A percentile compares a stretch with the other conserved stretches of the same genome.
Conservation (phyloP, 805 yeast species). For the Metschnikowia vanudenii region DNA sequence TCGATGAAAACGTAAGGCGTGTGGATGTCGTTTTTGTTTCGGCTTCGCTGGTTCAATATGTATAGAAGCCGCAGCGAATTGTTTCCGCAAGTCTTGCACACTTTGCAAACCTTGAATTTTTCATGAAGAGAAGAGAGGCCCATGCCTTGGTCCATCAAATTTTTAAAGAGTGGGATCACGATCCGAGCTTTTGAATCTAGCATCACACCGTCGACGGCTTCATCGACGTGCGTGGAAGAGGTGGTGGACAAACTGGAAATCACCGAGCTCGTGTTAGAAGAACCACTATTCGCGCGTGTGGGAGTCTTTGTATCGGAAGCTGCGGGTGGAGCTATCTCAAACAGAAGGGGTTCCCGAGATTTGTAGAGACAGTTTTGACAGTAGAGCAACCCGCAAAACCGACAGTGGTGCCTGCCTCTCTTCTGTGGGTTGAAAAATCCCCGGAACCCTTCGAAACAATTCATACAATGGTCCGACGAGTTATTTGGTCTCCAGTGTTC, state of each 20-base stretch:
- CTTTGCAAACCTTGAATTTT: constrained; percentile 18
- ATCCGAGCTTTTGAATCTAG: constrained; percentile 28
- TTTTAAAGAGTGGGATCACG: constrained; percentile 35
- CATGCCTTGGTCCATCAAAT: constrained; percentile 15
- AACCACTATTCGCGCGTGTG: constrained; percentile 12
- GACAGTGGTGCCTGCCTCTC: constrained; percentile 21
- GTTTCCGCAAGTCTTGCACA: constrained; percentile 20
- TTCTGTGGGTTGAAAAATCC: constrained; percentile 27
- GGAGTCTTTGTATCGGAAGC: background rate
- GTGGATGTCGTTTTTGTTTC: constrained; percentile 18
- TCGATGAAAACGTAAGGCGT: constrained; percentile 30
- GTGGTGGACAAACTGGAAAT: constrained; percentile 1
- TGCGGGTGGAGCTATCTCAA: constrained; percentile 13
- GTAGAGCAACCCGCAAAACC: constrained; percentile 19
- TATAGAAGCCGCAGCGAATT: constrained; percentile 22
- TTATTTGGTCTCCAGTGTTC: constrained; percentile 52
- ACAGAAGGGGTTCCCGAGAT: constrained; percentile 11
- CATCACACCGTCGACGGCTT: constrained; percentile 12
- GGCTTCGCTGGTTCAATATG: constrained; percentile 28
- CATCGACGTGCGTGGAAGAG: constrained; percentile 9
- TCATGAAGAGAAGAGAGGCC: constrained; percentile 10
- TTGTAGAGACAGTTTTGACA: constrained; percentile 27
- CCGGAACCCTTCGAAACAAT: constrained; percentile 37
- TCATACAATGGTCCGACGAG: constrained; percentile 41
- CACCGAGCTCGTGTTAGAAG: constrained; percentile 10